Percentiles rank a stretch among this genome's conserved stretches.
These are phyloP conservation scores for Mrakiaceae sp. DNA, from an alignment of 1,284 basidiomycete species.

Conservation along the genomic window DNA sequence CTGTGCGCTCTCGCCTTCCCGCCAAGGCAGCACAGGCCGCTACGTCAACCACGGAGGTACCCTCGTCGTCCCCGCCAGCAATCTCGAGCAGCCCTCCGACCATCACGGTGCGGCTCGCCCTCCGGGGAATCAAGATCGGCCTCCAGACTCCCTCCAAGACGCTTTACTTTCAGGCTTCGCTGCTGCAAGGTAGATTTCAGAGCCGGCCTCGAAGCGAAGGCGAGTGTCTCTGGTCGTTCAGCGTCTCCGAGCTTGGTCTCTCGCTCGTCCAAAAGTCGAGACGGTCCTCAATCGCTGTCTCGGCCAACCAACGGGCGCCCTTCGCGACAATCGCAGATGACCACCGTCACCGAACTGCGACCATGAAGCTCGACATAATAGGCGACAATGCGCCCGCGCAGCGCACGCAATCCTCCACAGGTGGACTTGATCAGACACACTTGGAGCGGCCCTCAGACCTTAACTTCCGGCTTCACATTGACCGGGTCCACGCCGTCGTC, in stretches of 20 bases:
- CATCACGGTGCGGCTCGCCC: constrained; percentile 44
- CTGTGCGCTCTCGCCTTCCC: too few species aligned
- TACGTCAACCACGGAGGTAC: too few species aligned
- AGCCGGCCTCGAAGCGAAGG: constrained; percentile 16
- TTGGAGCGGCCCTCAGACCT: too few species aligned
- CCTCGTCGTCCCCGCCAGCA: too few species aligned
- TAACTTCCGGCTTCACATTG: constrained; percentile 31
- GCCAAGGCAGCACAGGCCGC: too few species aligned
- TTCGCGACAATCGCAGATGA: too few species aligned
- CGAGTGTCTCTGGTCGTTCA: constrained; percentile 46
- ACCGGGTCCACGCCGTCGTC: constrained; percentile 78
- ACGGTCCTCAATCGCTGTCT: constrained; percentile 46
- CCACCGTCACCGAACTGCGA: too few species aligned
- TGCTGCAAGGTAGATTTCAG: constrained; percentile 48
- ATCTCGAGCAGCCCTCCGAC: too few species aligned
- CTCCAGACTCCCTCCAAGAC: constrained; percentile 58
- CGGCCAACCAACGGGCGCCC: constrained; percentile 52
- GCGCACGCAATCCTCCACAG: too few species aligned
- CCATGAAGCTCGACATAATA: too few species aligned
- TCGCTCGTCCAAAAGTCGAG: constrained; percentile 53
- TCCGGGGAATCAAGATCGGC: constrained; percentile 64
- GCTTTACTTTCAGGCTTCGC: constrained; percentile 57
- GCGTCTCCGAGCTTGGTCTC: constrained; percentile 55
- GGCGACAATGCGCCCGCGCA: too few species aligned
- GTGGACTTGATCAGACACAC: too few species aligned